phyloP scores from a whole-genome alignment of 73 alveolate species.

The Symbiodinium pilosum region DNA sequence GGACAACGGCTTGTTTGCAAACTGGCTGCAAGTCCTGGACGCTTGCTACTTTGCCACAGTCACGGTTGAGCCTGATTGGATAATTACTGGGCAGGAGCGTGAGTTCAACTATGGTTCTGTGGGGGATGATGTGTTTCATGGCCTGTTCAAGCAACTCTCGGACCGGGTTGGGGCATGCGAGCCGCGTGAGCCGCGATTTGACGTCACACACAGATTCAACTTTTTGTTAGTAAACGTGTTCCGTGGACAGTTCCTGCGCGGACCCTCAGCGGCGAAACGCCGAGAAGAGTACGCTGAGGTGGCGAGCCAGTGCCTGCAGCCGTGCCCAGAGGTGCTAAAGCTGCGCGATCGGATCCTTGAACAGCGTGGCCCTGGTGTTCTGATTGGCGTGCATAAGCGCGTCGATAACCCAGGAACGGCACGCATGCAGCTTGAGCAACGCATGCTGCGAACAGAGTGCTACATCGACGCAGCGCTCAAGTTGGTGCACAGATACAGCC shows the following conservation, averaged over 20 bases:
- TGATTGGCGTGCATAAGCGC: constrained; percentile 88
- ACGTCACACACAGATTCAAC: constrained; percentile 86
- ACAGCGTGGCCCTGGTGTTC: background rate
- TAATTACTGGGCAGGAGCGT: constrained; percentile 3
- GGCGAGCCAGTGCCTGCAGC: background rate
- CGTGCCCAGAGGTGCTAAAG: background rate
- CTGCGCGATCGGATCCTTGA: background rate
- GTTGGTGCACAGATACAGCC: background rate
- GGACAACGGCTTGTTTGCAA: constrained; percentile 88
- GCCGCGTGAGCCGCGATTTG: background rate
- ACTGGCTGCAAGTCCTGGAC: constrained; percentile 53
- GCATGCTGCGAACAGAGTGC: constrained; percentile 26
- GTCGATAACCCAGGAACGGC: constrained; percentile 94
- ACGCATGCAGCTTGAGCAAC: constrained; percentile 77
- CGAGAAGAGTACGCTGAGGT: background rate
- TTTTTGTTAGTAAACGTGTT: constrained; percentile 65
- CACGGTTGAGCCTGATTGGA: constrained; percentile 7
- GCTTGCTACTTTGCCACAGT: constrained; percentile 40
- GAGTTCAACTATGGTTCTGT: constrained; percentile 75
- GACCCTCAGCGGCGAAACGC: constrained; percentile 17
- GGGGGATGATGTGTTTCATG: constrained; percentile 45
- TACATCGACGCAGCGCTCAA: constrained; percentile 14
- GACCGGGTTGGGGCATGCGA: too few species aligned
- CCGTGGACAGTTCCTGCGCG: constrained; percentile 70
- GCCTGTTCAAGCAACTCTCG: background rate